Evolutionary conservation across 176 grass and related monocot species (phyloP).

Genomic region (Coix lacrymajobi): DNA sequence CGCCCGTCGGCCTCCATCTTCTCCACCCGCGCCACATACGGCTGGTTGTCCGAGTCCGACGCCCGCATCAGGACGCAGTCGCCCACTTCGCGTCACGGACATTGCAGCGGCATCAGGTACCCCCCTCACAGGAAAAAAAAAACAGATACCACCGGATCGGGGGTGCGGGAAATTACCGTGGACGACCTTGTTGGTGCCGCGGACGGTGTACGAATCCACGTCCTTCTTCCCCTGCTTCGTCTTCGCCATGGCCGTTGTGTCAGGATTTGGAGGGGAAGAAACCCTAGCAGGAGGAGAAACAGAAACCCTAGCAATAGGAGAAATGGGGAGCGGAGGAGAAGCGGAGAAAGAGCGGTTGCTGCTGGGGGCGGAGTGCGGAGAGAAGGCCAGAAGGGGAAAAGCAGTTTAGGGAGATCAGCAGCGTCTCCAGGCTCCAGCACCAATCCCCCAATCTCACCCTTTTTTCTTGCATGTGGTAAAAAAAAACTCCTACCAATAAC

Average conservation of each 20-base stretch:
- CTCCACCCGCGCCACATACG: conserved; percentile 82
- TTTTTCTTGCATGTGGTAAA: too few species aligned
- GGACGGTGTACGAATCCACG: conserved; percentile 76
- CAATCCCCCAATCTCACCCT: too few species aligned
- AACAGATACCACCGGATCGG: too few species aligned
- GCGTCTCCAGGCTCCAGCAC: too few species aligned
- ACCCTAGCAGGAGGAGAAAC: conserved; percentile 35
- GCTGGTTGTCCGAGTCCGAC: conserved; percentile 67
- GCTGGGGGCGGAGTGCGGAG: not conserved
- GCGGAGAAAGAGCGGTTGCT: not conserved
- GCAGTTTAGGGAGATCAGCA: too few species aligned
- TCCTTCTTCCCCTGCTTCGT: conserved; percentile 78
- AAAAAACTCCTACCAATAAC: too few species aligned
- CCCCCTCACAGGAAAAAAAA: not conserved
- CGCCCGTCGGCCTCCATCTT: conserved; percentile 82
- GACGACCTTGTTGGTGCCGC: conserved; percentile 72
- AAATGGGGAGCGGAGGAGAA: not conserved
- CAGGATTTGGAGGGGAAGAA: conserved; percentile 5
- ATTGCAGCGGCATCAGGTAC: conserved; percentile 28
- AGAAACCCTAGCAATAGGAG: conserved; percentile 34
- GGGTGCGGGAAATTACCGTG: conserved; percentile 37
- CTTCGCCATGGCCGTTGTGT: conserved; percentile 52
- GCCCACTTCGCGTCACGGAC: conserved; percentile 31
- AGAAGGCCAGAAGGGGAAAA: not conserved
- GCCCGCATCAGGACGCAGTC: conserved; percentile 87